Evolutionary conservation across 345 rosid species (phyloP).

Genomic region (Orychophragmus violaceus): DNA sequence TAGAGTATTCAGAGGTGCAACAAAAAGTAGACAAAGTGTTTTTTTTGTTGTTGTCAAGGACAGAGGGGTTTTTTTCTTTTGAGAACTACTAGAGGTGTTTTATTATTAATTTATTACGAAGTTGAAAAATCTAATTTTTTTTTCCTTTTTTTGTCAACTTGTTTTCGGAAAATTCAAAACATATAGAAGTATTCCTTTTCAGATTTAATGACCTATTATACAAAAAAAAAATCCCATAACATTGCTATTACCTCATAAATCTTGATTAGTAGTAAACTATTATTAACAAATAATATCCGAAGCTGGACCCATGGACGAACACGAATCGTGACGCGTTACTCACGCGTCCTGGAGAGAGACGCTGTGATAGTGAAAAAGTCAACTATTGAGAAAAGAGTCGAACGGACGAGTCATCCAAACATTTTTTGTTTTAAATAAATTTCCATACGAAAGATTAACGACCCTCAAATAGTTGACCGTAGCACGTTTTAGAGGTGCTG

Average conservation of each 20-base stretch:
- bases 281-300: not conserved
- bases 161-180: too few species aligned
- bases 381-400: not conserved
- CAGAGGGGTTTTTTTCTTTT: too few species aligned
- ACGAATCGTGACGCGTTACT: not conserved
- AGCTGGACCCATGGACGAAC: not conserved
- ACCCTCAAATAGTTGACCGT: not conserved
- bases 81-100: too few species aligned
- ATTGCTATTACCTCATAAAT: not conserved
- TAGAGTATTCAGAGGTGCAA: too few species aligned
- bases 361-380: not conserved
- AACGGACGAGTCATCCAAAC: not conserved
- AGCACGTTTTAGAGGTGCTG: not conserved
- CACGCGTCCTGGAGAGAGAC: not conserved
- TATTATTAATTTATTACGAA: too few species aligned
- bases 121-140: too few species aligned
- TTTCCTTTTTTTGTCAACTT: too few species aligned
- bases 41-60: too few species aligned
- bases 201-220: too few species aligned
- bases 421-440: not conserved
- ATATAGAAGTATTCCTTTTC: too few species aligned
- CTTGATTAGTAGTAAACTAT: not conserved
- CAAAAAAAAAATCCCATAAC: too few species aligned
- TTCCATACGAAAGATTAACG: not conserved
- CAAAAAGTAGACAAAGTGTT: too few species aligned